Evolutionary conservation across 2,329 filamentous ascomycete genomes (phyloP).

Genomic region (Ophiobolus disseminans): DNA sequence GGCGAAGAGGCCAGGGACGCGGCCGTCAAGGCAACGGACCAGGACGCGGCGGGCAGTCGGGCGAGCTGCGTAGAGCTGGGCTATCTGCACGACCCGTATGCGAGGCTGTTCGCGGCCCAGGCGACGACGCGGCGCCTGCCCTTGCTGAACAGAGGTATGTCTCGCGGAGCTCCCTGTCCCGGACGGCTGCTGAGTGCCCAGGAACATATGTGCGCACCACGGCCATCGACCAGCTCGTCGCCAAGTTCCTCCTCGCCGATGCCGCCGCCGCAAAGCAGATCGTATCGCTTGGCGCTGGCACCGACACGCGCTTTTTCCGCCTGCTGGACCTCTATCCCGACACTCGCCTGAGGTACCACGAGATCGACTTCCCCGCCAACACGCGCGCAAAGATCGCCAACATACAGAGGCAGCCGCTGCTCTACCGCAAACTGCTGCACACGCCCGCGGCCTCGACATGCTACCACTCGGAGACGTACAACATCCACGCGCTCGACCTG

Average conservation of each 20-base stretch:
- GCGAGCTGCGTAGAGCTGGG: constrained; percentile 86
- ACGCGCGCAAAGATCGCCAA: constrained; percentile 68
- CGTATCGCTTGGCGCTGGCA: constrained; percentile 90
- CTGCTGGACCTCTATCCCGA: constrained; percentile 63
- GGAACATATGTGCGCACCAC: constrained; percentile 92
- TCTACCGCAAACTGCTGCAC: constrained; percentile 36
- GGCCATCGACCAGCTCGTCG: constrained; percentile 79
- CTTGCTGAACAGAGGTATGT: constrained; percentile 88
- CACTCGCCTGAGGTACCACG: constrained; percentile 75
- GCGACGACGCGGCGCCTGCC: constrained; percentile 72
- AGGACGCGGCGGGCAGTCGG: constrained; percentile 86
- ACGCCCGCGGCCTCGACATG: constrained; percentile 40
- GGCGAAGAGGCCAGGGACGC: constrained; percentile 65
- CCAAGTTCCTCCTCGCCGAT: constrained; percentile 68
- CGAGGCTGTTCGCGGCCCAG: constrained; percentile 69
- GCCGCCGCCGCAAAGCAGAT: constrained; percentile 69
- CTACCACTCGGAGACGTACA: constrained; percentile 60
- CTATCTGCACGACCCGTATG: constrained; percentile 84
- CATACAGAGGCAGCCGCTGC: constrained; percentile 44
- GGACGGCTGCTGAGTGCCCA: constrained; percentile 44
- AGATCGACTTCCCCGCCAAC: constrained; percentile 85
- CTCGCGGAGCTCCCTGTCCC: background rate
- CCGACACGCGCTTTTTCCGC: constrained; percentile 87
- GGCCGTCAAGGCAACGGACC: constrained; percentile 86
- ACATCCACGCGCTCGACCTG: constrained; percentile 70